Conservation (phyloP, 345 rosid species). For the Lepidium sativum region DNA sequence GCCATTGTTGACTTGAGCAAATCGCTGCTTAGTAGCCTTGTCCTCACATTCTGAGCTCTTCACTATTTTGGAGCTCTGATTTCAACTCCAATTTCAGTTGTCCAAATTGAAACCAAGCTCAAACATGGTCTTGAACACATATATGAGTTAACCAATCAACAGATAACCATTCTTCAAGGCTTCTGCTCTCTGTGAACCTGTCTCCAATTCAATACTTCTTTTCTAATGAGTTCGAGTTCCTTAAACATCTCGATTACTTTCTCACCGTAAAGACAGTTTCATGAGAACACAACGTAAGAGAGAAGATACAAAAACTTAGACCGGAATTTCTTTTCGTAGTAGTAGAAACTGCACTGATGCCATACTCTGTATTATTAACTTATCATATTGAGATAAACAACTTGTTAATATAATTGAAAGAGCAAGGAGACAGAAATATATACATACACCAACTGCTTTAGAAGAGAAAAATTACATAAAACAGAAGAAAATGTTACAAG, state of each 20-base stretch:
- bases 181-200: not conserved
- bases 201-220: not conserved
- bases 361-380: not conserved
- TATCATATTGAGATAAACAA: not conserved
- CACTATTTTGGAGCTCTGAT: not conserved
- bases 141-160: not conserved
- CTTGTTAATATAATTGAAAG: not conserved
- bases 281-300: not conserved
- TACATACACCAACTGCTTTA: not conserved
- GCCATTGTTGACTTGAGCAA: not conserved
- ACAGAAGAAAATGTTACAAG: conserved; percentile 3
- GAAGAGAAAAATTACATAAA: not conserved
- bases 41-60: not conserved
- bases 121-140: not conserved
- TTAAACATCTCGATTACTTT: not conserved
- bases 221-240: not conserved
- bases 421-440: not conserved
- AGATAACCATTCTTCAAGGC: not conserved
- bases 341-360: not conserved
- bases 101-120: not conserved
- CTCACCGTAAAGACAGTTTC: not conserved
- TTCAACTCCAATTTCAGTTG: not conserved
- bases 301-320: too few species aligned
- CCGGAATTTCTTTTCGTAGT: not conserved
- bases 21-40: not conserved